Evolutionary conservation across 2,329 filamentous ascomycete genomes (phyloP).

Genomic region (Epichloe glyceriae): DNA sequence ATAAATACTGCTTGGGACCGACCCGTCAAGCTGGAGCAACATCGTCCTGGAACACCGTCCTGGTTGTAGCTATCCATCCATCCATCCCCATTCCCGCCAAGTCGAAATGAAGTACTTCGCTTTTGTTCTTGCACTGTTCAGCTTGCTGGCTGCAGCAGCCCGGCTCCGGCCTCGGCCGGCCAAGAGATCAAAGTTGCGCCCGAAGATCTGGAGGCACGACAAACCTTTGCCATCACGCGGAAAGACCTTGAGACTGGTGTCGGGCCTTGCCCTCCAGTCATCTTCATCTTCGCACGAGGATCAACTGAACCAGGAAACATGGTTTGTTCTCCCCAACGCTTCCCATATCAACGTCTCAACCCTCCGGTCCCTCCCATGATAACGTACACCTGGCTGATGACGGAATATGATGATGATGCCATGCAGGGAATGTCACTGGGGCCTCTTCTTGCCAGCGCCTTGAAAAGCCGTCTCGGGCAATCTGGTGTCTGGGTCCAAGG

Average conservation of each 20-base stretch:
- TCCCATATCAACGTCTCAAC: background rate
- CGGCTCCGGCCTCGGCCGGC: background rate
- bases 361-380: too few relatives aligned
- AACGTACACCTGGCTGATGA: too few relatives aligned
- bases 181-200: background rate
- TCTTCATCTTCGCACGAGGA: slow-evolving; percentile 28
- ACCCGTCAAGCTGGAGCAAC: too few relatives aligned
- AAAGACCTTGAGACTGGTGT: slow-evolving; percentile 17
- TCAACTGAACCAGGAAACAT: slow-evolving; percentile 27
- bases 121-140: slow-evolving; percentile 7
- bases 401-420: too few relatives aligned
- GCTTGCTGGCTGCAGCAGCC: slow-evolving; percentile 7
- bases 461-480: slow-evolving; percentile 15
- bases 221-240: slow-evolving; percentile 4
- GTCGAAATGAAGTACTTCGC: slow-evolving; percentile 6
- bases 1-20: too few relatives aligned
- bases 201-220: background rate
- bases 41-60: too few relatives aligned
- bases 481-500: slow-evolving; percentile 29
- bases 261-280: slow-evolving; percentile 21
- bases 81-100: too few relatives aligned
- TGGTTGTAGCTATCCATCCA: too few relatives aligned
- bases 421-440: slow-evolving; percentile 9
- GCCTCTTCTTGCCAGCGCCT: slow-evolving; percentile 15
- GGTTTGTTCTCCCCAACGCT: slow-evolving; percentile 15